Evolutionary conservation across 306 rosid genomes (phyloP), one percentile per base, ranked within the genome.

Genomic region (Alnus rubra): DNA sequence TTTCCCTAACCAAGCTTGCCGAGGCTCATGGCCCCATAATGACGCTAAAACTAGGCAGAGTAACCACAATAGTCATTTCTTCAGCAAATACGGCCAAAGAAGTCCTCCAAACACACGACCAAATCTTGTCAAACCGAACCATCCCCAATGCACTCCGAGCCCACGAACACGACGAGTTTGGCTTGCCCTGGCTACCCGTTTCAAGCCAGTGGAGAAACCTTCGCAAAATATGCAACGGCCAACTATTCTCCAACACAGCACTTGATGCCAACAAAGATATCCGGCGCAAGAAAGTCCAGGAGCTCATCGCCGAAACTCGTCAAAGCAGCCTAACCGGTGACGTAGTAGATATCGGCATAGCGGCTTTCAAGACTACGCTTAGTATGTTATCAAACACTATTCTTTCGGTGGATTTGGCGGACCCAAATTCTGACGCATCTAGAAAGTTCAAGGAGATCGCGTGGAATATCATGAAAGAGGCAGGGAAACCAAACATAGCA

Each of bases 101-200:
- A 8, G 77, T 85, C 5, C 91, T 92, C 77, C 88, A 68, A 74
- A 82, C 53, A 54, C 86, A 89, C 5, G 94, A 88, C 60, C 87
- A 82, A 6, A n/a, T 50, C 44, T 51, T 89, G 10, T 73, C 83
- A 35, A 84, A 85, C 72, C 80, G 94, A 14, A 79, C 74, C 5
- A 0, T 88, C 23, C 90, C 88, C 0, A 82, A 85, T 0, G 74
- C 81, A 2, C 0, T 83, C 72, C 47, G 0, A 14, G 88, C 77
- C 30, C 19, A n/a, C 53, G 30, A 79, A 16, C 94, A 84, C 23
- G 7, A 79, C 9, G 6, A 53, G 1, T 49, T 73, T 31, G 71
- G 87, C 71, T 2, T 89, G 31, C 45, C 88, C 4, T 89, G 85
- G 79, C 19, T 89, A 7, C 82, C 89, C 0, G 76, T 60, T 60